phyloP scores from a whole-genome alignment of 2,329 filamentous ascomycete species.

The Bipolaris bicolor region DNA sequence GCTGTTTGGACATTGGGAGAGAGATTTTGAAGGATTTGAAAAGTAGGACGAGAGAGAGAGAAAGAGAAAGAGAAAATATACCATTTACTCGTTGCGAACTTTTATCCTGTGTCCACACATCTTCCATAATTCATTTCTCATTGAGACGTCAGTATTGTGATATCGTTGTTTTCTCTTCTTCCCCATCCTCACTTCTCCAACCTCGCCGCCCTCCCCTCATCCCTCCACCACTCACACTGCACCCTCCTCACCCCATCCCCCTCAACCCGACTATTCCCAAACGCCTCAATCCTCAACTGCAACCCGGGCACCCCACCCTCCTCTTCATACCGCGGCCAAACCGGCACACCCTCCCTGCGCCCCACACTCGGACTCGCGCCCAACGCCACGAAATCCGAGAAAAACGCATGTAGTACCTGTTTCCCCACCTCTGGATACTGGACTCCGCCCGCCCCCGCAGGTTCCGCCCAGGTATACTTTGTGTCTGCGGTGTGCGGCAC shows the following conservation, averaged over 20 bases:
- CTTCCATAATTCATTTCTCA: no score
- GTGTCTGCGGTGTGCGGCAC: conserved; percentile 35
- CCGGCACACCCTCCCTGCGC: conserved; percentile 28
- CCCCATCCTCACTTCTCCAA: conserved; percentile 29
- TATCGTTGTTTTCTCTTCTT: background rate
- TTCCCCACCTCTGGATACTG: conserved; percentile 50
- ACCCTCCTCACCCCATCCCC: conserved; percentile 32
- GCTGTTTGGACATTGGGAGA: background rate
- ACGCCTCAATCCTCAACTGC: conserved; percentile 33
- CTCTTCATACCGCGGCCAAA: conserved; percentile 50
- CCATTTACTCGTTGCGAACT: no score
- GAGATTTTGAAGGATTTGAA: background rate
- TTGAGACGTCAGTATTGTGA: no score
- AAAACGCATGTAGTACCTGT: conserved; percentile 47
- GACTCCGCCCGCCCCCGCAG: conserved; percentile 52
- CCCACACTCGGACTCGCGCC: conserved; percentile 49
- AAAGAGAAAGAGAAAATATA: background rate
- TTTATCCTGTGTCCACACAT: no score
- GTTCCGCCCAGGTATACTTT: conserved; percentile 58
- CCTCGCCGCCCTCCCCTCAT: conserved; percentile 22
- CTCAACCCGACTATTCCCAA: conserved; percentile 33
- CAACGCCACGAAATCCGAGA: conserved; percentile 50
- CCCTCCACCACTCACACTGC: conserved; percentile 41
- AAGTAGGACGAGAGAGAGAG: background rate
- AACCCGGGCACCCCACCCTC: conserved; percentile 16